Evolutionary conservation across 805 yeast genomes (phyloP).

Genomic region (Maudiozyma saulgeensis): DNA sequence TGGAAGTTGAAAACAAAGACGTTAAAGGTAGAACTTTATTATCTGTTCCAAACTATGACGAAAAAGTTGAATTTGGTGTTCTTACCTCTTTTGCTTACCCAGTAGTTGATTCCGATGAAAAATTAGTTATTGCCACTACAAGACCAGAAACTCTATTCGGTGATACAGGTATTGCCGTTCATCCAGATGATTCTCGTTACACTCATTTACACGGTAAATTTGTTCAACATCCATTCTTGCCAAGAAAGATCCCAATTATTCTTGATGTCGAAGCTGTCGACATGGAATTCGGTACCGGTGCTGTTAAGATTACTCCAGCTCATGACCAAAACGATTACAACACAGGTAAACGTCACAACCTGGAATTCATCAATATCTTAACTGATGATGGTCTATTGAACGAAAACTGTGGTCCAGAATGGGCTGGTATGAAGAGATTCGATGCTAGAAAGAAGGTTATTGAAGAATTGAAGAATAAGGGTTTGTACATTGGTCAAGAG

Average conservation of each 20-base stretch:
- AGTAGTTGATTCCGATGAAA: conserved; percentile 79
- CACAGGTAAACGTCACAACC: conserved; percentile 88
- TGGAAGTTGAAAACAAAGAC: conserved; percentile 92
- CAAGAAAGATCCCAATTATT: conserved; percentile 76
- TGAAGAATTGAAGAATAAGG: conserved; percentile 64
- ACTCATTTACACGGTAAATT: conserved; percentile 90
- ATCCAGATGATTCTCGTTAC: conserved; percentile 90
- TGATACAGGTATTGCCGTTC: conserved; percentile 96
- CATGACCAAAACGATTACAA: conserved; percentile 95
- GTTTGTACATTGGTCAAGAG: conserved; percentile 70
- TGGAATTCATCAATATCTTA: conserved; percentile 80
- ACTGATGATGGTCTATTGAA: conserved; percentile 90
- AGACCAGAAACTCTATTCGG: conserved; percentile 98
- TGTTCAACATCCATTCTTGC: conserved; percentile 82
- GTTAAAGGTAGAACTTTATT: conserved; percentile 72
- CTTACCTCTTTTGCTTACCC: conserved; percentile 91
- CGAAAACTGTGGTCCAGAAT: conserved; percentile 80
- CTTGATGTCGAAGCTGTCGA: conserved; percentile 92
- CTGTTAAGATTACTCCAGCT: conserved; percentile 97
- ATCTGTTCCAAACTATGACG: conserved; percentile 82
- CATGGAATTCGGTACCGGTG: conserved; percentile 99
- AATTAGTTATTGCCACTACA: conserved; percentile 87
- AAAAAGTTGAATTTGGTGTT: conserved; percentile 91
- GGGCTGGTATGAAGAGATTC: conserved; percentile 84
- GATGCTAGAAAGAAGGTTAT: conserved; percentile 85